Evolutionary conservation across 768 basidiomycete genomes (phyloP), one percentile per base, ranked within the genome.

Genomic region (Kwoniella dejecticola): DNA sequence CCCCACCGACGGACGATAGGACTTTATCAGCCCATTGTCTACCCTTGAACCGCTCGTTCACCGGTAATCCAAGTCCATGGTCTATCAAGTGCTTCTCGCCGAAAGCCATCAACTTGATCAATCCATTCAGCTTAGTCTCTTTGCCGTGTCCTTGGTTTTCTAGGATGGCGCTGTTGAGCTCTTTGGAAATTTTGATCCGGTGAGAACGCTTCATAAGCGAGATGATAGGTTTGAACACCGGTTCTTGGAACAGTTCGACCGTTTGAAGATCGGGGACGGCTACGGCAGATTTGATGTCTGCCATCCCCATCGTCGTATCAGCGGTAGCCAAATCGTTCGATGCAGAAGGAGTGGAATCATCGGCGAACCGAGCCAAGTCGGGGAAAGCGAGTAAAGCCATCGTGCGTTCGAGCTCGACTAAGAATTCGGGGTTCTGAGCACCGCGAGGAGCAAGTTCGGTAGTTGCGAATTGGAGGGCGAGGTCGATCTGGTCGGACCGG

Each of bases 131-230:
- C 80, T 95, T 96, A 58, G 94, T 90, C 76, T 95, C 90, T 76
- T 89, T 89, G 0, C 92, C 91, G 71, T 97, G 91, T 67, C 91
- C 89, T 64, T 92, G 82, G 72, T 88, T 89, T 72, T 93, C 90
- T 74, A 99, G 81, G 57, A 99, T 95, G 30, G 95, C 94, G 0
- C 90, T 89, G 74, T 99, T 99, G 76, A 98, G 87, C 80, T 95
- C 91, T 21, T 89, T 87, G 0, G 94, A 94, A n/a, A 94, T 95
- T 81, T 89, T 89, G 85, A 91, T 84, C 50, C 95, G 84, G 77
- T 97, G 93, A 21, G 86, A 87, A 29, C 90, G 88, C 27, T 88
- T 88, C 74, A 98, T 80, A 55, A 98, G 81, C 57, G 91, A 87
- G 19, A 86, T 82, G 68, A 96, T 91, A 42, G 83, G 83, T 24